Evolutionary conservation across 73 alveolate species (phyloP).

Genomic region (Durusdinium trenchii): DNA sequence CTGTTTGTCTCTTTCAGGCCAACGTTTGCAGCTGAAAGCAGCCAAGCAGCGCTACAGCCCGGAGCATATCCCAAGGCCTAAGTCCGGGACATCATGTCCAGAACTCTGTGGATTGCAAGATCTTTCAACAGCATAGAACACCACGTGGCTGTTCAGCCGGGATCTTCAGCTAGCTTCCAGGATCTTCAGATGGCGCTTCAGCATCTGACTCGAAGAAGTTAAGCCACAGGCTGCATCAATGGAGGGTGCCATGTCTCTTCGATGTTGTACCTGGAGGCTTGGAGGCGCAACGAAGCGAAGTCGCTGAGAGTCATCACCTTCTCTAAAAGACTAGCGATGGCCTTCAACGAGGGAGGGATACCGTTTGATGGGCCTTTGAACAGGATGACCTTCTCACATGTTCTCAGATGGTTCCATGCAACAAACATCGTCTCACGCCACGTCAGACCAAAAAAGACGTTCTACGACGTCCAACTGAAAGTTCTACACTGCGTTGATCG

Average conservation of each 20-base stretch:
- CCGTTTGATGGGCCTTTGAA: too few species aligned
- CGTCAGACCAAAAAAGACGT: too few species aligned
- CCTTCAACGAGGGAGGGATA: neutral
- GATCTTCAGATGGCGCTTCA: neutral
- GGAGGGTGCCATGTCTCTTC: slow-evolving; percentile 90
- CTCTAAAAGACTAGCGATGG: neutral
- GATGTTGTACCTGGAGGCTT: slow-evolving; percentile 49
- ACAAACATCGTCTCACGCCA: too few species aligned
- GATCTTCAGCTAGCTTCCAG: neutral
- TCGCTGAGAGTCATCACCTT: neutral
- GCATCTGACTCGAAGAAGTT: neutral
- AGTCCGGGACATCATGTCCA: neutral
- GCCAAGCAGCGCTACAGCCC: slow-evolving; percentile 19
- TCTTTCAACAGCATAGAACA: neutral
- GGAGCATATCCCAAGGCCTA: slow-evolving; percentile 81
- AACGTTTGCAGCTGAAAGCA: too few species aligned
- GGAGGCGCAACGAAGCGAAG: neutral
- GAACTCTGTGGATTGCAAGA: neutral
- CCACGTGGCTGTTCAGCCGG: neutral
- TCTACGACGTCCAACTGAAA: too few species aligned
- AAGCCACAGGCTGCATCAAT: slow-evolving; percentile 51
- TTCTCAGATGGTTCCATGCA: neutral
- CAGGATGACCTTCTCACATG: neutral
- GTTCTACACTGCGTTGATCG: too few species aligned
- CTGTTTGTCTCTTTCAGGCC: too few species aligned